phyloP scores from a whole-genome alignment of 345 rosid genomes.

The Lumnitzera littorea region DNA sequence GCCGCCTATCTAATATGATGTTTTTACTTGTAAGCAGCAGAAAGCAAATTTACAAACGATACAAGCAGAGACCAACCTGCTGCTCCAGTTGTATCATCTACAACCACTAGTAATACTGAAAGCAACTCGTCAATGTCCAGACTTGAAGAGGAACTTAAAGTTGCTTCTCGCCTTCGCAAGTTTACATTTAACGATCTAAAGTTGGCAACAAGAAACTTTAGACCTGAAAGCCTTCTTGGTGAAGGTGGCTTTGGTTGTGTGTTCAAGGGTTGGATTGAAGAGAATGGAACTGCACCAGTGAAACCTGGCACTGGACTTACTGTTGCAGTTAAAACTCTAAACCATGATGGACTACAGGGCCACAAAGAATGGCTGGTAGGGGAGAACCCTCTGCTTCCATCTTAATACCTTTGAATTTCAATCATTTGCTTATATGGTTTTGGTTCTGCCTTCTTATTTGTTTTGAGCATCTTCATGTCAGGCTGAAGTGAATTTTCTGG shows the following conservation, averaged over 20 bases:
- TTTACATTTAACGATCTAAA: conserved; percentile 88
- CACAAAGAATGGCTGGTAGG: conserved; percentile 97
- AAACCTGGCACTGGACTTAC: conserved; percentile 97
- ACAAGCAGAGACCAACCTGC: conserved; percentile 65
- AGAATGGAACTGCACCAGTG: conserved; percentile 80
- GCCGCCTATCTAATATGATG: too few relatives aligned
- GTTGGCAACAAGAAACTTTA: conserved; percentile 87
- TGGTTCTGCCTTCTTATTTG: conserved; percentile 9
- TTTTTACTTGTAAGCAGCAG: conserved; percentile 17
- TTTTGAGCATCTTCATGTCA: conserved; percentile 17
- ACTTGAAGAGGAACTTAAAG: conserved; percentile 80
- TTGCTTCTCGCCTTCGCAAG: conserved; percentile 71
- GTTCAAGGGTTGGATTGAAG: conserved; percentile 46
- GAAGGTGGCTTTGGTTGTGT: conserved; percentile 99
- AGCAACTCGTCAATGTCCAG: conserved; percentile 79
- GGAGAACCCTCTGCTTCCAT: too few relatives aligned
- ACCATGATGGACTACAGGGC: conserved; percentile 98
- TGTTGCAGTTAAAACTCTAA: conserved; percentile 93
- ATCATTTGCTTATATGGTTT: background rate
- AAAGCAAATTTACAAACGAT: conserved; percentile 66
- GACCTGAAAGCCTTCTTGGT: conserved; percentile 96
- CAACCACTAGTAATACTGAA: conserved; percentile 75
- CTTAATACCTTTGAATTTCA: too few relatives aligned
- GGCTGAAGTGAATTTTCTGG: conserved; percentile 73
- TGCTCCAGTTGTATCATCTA: conserved; percentile 51